Percentiles rank a stretch among this genome's conserved stretches.
phyloP scores from a whole-genome alignment of 2,329 filamentous ascomycete genomes.

The Stachybotrys elegans region DNA sequence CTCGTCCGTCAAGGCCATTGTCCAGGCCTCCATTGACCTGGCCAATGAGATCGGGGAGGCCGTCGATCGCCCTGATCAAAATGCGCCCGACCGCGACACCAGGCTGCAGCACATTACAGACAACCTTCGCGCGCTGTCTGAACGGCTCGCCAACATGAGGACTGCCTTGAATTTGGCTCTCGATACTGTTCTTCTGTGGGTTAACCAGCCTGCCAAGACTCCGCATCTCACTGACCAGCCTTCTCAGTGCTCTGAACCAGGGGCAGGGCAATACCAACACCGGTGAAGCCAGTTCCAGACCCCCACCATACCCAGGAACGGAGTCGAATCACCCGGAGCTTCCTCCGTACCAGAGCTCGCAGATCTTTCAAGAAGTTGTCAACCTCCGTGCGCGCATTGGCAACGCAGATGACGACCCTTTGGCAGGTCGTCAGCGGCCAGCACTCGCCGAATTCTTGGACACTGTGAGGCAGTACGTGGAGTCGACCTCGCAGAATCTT shows the following conservation, averaged over 20 bases:
- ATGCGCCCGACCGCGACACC: conserved; percentile 5
- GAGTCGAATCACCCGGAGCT: conserved; percentile 14
- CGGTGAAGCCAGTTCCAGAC: not conserved
- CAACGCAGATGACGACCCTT: conserved; percentile 13
- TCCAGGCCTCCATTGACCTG: conserved; percentile 12
- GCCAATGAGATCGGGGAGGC: conserved; percentile 18
- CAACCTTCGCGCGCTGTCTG: conserved; percentile 12
- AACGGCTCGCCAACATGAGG: conserved; percentile 14
- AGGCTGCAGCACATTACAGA: conserved; percentile 20
- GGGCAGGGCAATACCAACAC: conserved; percentile 12
- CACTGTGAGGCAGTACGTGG: conserved; percentile 17
- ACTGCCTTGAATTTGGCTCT: conserved; percentile 16
- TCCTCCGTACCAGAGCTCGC: conserved; percentile 19
- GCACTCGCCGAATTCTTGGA: conserved; percentile 15
- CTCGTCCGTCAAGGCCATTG: conserved; percentile 11
- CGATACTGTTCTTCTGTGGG: conserved; percentile 5
- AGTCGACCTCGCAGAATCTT: conserved; percentile 9
- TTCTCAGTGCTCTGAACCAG: conserved; percentile 6
- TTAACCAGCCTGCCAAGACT: not conserved
- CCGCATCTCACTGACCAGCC: not conserved
- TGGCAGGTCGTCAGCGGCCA: conserved; percentile 12
- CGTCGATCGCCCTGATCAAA: conserved; percentile 7
- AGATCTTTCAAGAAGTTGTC: conserved; percentile 18
- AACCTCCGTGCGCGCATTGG: conserved; percentile 13
- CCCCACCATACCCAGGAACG: conserved; percentile 7